These are phyloP conservation scores for Flaveria sonorensis DNA, from an alignment of 129 eudicot species.

Conservation along the genomic window DNA sequence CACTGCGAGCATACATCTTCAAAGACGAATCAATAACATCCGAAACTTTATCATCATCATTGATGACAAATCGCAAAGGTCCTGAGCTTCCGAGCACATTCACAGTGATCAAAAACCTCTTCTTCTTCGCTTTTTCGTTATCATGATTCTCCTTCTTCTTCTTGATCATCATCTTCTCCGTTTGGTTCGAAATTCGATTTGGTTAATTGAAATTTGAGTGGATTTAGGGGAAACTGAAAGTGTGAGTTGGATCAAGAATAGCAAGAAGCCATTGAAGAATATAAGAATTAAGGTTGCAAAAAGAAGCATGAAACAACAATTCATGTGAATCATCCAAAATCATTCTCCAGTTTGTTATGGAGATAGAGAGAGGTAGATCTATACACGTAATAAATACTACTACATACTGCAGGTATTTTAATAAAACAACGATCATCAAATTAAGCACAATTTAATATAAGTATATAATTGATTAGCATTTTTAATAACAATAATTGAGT, in stretches of 20 bases:
- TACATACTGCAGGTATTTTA: neutral
- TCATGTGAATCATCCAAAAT: conserved; percentile 33
- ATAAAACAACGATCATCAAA: neutral
- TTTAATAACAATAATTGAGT: neutral
- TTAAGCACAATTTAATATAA: neutral
- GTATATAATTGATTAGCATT: neutral
- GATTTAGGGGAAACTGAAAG: conserved; percentile 1
- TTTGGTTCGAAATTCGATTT: neutral
- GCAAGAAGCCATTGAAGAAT: conserved; percentile 38
- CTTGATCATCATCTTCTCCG: conserved; percentile 14
- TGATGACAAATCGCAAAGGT: conserved; percentile 56
- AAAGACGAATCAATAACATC: conserved; percentile 49
- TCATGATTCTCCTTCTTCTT: conserved; percentile 24
- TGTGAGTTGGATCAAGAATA: conserved; percentile 25
- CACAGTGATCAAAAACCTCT: conserved; percentile 47
- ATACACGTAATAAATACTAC: conserved; percentile 5
- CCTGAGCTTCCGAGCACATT: conserved; percentile 60
- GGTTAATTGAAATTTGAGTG: neutral
- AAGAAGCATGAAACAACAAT: conserved; percentile 29
- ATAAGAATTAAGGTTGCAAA: neutral
- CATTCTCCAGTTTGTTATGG: neutral
- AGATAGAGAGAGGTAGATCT: conserved; percentile 10
- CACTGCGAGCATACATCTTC: conserved; percentile 54
- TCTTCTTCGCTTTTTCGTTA: neutral
- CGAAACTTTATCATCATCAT: conserved; percentile 43